Conservation (phyloP, 2,329 filamentous ascomycete genomes). For the Clarireedia paspali region DNA sequence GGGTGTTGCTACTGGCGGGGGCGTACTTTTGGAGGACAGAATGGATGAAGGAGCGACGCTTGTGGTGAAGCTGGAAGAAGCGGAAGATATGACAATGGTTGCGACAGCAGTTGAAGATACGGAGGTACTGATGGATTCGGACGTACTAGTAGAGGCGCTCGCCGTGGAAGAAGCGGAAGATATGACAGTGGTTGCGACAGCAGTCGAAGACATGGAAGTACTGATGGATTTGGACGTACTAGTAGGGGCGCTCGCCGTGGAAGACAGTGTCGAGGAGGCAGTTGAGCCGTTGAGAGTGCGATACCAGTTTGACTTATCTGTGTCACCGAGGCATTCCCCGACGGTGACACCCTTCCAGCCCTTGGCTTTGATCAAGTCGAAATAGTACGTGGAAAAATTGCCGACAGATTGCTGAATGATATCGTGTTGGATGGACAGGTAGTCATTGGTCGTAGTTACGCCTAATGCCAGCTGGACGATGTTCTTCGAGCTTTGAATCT, state of each 20-base stretch:
- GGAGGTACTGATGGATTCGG: background rate
- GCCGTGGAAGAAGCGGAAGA: background rate
- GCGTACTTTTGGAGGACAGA: background rate
- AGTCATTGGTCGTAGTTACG: slow-evolving; percentile 22
- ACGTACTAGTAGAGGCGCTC: background rate
- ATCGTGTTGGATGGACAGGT: slow-evolving; percentile 37
- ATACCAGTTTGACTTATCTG: slow-evolving; percentile 35
- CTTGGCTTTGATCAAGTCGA: slow-evolving; percentile 27
- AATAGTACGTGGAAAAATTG: slow-evolving; percentile 26
- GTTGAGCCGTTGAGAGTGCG: slow-evolving; percentile 9
- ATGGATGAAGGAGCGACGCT: background rate
- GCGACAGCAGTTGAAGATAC: background rate
- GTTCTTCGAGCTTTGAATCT: slow-evolving; percentile 39
- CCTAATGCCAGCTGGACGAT: slow-evolving; percentile 33
- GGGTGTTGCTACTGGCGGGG: background rate
- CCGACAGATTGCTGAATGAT: slow-evolving; percentile 28
- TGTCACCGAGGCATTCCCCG: slow-evolving; percentile 38
- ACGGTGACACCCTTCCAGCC: slow-evolving; percentile 35
- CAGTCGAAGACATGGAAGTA: background rate
- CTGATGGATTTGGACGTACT: background rate
- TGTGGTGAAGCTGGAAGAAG: background rate
- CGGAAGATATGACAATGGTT: background rate
- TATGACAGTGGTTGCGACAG: background rate
- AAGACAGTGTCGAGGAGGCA: background rate
- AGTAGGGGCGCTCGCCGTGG: background rate